Percentiles rank a stretch among this genome's conserved stretches.
These are phyloP conservation scores for Xerocomus brunneocitrinus DNA, from an alignment of 768 basidiomycete species.

Conservation along the genomic window DNA sequence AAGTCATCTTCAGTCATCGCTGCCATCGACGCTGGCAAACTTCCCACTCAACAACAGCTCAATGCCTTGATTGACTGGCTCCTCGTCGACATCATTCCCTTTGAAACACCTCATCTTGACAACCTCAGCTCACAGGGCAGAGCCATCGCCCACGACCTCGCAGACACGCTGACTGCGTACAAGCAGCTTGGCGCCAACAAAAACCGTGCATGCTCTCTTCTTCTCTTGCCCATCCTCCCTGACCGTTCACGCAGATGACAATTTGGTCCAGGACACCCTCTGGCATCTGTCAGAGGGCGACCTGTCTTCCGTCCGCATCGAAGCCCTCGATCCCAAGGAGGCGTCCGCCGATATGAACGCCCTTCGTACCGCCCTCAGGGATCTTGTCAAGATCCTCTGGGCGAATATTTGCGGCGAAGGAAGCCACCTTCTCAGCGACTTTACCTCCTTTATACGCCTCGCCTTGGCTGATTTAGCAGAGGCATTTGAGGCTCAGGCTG, in stretches of 20 bases:
- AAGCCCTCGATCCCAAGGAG: slow-evolving; percentile 39
- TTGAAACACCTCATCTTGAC: slow-evolving; percentile 35
- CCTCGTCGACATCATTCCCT: slow-evolving; percentile 43
- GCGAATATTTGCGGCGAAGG: slow-evolving; percentile 50
- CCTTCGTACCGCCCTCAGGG: slow-evolving; percentile 47
- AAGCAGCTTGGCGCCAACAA: slow-evolving; percentile 50
- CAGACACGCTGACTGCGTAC: slow-evolving; percentile 54
- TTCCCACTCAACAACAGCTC: slow-evolving; percentile 59
- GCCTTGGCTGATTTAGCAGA: slow-evolving; percentile 66
- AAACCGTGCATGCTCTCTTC: slow-evolving; percentile 41
- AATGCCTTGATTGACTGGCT: slow-evolving; percentile 51
- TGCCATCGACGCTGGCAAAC: slow-evolving; percentile 66
- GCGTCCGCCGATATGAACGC: slow-evolving; percentile 47
- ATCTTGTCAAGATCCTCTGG: slow-evolving; percentile 50
- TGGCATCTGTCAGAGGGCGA: slow-evolving; percentile 63
- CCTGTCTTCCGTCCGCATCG: slow-evolving; percentile 35
- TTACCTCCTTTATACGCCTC: slow-evolving; percentile 60
- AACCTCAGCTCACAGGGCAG: slow-evolving; percentile 55
- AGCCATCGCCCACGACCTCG: slow-evolving; percentile 45
- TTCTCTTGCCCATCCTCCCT: neutral
- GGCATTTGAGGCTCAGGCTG: slow-evolving; percentile 48
- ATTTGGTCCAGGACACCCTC: slow-evolving; percentile 59
- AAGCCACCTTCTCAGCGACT: slow-evolving; percentile 51
- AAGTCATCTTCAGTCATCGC: slow-evolving; percentile 57
- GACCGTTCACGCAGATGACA: slow-evolving; percentile 44